These are phyloP conservation scores for Sugiyamaella castrensis DNA, from an alignment of 1,139 yeast species.

Conservation along the genomic window DNA sequence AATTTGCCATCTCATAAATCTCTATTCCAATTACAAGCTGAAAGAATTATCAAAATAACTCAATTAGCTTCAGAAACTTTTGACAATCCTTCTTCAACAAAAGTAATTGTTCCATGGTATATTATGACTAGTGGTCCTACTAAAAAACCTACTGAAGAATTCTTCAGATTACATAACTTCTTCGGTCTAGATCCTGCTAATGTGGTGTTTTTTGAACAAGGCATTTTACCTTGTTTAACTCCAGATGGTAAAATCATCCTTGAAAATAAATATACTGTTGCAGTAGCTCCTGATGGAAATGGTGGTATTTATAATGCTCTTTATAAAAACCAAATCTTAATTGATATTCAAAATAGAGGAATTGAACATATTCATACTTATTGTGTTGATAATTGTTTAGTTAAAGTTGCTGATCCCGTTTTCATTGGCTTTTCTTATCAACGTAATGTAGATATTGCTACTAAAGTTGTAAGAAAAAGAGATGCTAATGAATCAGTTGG, in stretches of 20 bases:
- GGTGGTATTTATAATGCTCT: conserved; percentile 95
- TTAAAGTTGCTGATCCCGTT: conserved; percentile 90
- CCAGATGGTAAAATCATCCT: conserved; percentile 70
- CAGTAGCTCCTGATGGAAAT: conserved; percentile 96
- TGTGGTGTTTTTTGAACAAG: conserved; percentile 85
- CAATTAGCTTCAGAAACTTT: conserved; percentile 46
- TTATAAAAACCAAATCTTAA: conserved; percentile 57
- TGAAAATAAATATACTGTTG: conserved; percentile 52
- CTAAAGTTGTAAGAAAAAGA: conserved; percentile 93
- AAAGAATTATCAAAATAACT: conserved; percentile 67
- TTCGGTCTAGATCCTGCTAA: conserved; percentile 67
- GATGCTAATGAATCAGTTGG: conserved; percentile 90
- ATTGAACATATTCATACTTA: conserved; percentile 92
- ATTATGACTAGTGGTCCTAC: conserved; percentile 97
- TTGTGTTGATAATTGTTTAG: conserved; percentile 93
- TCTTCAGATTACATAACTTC: conserved; percentile 56
- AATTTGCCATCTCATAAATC: conserved; percentile 81
- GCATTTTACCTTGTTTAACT: conserved; percentile 87
- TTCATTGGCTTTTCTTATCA: conserved; percentile 85
- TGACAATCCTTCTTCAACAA: conserved; percentile 22
- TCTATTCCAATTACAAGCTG: conserved; percentile 90
- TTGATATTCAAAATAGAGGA: conserved; percentile 65
- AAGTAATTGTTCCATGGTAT: conserved; percentile 67
- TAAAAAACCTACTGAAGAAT: conserved; percentile 67
- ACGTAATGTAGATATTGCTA: conserved; percentile 66